Conservation (phyloP, 768 basidiomycete species). For the Auriscalpium microsporum region DNA sequence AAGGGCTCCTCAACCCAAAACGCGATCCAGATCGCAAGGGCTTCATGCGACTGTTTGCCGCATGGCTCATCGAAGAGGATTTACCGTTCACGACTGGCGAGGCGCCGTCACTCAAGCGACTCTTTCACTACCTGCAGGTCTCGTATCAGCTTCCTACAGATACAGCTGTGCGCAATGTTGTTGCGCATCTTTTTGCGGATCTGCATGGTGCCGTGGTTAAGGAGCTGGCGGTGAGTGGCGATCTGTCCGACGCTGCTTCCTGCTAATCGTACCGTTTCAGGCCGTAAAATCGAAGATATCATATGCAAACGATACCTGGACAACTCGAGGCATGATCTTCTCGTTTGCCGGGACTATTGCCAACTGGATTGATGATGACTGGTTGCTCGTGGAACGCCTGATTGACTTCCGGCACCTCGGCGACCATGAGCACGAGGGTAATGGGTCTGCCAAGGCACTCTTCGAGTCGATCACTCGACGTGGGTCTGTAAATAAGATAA, state of each 20-base stretch:
- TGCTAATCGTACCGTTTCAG: neutral
- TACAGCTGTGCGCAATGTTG: constrained; percentile 19
- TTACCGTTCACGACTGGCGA: constrained; percentile 19
- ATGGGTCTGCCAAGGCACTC: constrained; percentile 25
- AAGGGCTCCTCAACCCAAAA: neutral
- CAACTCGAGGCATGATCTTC: constrained; percentile 14
- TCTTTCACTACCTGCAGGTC: constrained; percentile 13
- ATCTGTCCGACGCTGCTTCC: neutral
- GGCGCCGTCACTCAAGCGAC: constrained; percentile 6
- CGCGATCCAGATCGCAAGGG: neutral
- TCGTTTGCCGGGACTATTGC: constrained; percentile 15
- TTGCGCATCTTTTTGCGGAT: constrained; percentile 5
- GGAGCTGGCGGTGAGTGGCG: constrained; percentile 14
- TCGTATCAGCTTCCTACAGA: constrained; percentile 18
- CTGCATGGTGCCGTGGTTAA: constrained; percentile 14
- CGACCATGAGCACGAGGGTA: constrained; percentile 20
- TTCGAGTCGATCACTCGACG: constrained; percentile 15
- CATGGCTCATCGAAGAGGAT: constrained; percentile 20
- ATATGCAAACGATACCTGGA: constrained; percentile 12
- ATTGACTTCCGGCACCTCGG: constrained; percentile 14
- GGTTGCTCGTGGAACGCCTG: constrained; percentile 12
- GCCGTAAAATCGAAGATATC: neutral
- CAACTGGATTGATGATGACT: constrained; percentile 15
- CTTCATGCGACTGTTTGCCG: neutral
- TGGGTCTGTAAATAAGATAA: constrained; percentile 28